Evolutionary conservation across 805 yeast species (phyloP).

Genomic region (Candida caryicola): DNA sequence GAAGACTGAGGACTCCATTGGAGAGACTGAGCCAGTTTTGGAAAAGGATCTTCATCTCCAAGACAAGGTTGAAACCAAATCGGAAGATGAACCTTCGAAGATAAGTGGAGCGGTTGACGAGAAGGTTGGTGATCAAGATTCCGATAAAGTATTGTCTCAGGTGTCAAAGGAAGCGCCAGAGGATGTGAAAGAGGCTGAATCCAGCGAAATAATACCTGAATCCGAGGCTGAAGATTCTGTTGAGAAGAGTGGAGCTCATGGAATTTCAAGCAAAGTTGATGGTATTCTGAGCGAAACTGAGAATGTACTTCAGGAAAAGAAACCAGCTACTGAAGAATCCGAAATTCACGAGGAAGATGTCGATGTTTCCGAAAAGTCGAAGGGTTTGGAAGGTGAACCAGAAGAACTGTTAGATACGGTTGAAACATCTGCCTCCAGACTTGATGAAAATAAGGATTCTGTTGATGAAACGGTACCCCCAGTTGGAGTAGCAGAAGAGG

Average conservation of each 20-base stretch:
- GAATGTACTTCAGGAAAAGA: constrained; percentile 2
- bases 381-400: not conserved
- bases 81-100: not conserved
- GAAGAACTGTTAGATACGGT: no score
- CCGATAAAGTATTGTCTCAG: not conserved
- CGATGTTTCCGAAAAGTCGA: not conserved
- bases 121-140: no score
- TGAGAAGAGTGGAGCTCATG: no score
- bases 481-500: not conserved
- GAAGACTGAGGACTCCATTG: not conserved
- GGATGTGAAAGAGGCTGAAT: constrained; percentile 5
- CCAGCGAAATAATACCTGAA: constrained; percentile 1
- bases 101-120: not conserved
- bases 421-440: no score
- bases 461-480: no score
- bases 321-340: not conserved
- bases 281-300: not conserved
- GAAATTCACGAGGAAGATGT: constrained; percentile 1
- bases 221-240: constrained; percentile 2
- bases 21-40: not conserved
- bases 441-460: no score
- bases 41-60: constrained; percentile 3
- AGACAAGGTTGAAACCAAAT: constrained; percentile 3
- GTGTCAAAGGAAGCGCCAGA: no score
- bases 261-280: constrained; percentile 1